Evolutionary conservation across 2,329 filamentous ascomycete genomes (phyloP).

Genomic region (Aureobasidium namibiae): DNA sequence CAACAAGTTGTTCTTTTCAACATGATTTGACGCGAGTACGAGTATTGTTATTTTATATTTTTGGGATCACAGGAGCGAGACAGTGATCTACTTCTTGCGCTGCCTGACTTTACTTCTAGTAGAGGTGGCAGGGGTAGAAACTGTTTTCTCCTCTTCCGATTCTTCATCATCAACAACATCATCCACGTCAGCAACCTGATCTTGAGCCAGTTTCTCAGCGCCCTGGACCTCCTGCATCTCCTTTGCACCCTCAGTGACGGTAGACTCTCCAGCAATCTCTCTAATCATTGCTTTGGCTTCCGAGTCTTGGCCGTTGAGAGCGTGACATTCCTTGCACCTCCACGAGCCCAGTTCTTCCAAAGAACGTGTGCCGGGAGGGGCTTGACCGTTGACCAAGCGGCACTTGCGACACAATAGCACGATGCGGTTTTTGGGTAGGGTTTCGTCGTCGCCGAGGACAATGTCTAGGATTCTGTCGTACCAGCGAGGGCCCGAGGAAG

Average conservation of each 20-base stretch:
- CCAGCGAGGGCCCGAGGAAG: conserved; percentile 53
- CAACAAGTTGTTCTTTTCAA: no score
- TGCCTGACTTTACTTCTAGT: conserved; percentile 36
- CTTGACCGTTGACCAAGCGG: conserved; percentile 88
- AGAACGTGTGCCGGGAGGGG: conserved; percentile 72
- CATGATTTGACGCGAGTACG: no score
- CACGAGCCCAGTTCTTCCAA: conserved; percentile 76
- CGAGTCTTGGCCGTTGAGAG: conserved; percentile 72
- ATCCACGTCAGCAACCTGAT: conserved; percentile 13
- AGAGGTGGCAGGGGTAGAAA: conserved; percentile 26
- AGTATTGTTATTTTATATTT: no score
- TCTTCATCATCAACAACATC: conserved; percentile 15
- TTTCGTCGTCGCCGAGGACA: conserved; percentile 90
- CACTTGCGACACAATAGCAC: conserved; percentile 78
- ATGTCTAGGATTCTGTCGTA: conserved; percentile 92
- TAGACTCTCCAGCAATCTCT: conserved; percentile 11
- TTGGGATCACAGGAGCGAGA: no score
- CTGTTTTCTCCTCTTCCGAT: conserved; percentile 17
- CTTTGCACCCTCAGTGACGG: conserved; percentile 11
- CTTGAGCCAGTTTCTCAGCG: conserved; percentile 6
- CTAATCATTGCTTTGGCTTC: conserved; percentile 66
- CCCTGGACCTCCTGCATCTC: conserved; percentile 14
- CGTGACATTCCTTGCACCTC: conserved; percentile 79
- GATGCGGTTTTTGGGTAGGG: conserved; percentile 79
- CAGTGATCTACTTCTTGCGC: conserved; percentile 26